A percentile compares a stretch with the other conserved stretches of the same genome.
Conservation (phyloP, 257 asterid species). For the Ajuga chamaepitys region DNA sequence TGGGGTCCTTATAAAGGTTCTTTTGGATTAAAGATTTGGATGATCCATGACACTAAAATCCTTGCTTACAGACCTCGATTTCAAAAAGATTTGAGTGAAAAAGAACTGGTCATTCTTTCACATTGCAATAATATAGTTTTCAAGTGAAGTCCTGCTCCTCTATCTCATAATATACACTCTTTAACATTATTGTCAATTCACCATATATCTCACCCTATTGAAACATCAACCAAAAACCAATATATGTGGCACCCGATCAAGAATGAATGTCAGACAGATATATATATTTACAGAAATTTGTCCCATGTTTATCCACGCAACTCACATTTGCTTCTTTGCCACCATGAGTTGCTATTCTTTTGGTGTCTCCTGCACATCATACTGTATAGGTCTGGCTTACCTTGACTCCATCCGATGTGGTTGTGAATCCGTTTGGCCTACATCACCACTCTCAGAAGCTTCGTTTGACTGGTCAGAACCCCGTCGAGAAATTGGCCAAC, state of each 20-base stretch:
- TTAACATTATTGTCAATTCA: not conserved
- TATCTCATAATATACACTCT: not conserved
- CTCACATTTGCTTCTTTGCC: constrained; percentile 14
- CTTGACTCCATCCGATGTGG: constrained; percentile 22
- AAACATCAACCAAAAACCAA: not conserved
- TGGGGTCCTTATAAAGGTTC: no score
- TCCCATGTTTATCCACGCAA: not conserved
- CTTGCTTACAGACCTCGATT: no score
- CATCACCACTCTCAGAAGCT: constrained; percentile 25
- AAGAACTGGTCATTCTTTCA: no score
- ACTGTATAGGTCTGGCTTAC: not conserved
- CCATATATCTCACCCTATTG: not conserved
- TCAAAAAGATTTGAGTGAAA: no score
- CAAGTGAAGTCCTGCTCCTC: not conserved
- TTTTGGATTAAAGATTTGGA: no score
- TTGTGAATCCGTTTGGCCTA: constrained; percentile 25
- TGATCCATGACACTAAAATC: no score
- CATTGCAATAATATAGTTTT: no score
- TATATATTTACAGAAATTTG: not conserved
- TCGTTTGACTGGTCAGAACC: constrained; percentile 28
- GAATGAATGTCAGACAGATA: not conserved
- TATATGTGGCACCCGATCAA: not conserved
- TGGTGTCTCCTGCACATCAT: not conserved
- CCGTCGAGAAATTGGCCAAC: constrained; percentile 26
- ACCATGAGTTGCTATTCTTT: not conserved